Evolutionary conservation across 140 eudicot species (phyloP), one percentile per base, ranked within the genome.

Genomic region (Stevia rebaudiana): DNA sequence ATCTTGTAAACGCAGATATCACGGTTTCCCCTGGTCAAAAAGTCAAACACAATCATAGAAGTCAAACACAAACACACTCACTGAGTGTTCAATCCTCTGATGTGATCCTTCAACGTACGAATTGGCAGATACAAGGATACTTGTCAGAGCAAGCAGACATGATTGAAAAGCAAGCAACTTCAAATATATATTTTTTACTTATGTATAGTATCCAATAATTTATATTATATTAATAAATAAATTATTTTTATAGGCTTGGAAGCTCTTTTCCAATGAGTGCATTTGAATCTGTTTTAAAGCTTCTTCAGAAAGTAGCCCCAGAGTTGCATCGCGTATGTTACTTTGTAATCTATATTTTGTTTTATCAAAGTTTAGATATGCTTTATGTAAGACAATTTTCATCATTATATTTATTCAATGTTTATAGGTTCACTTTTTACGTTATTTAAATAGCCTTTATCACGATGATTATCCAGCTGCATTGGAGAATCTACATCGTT

Each of bases 91-190:
- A 81, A 66, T 46, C 80, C 11, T 39, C 67, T 21, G 80, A 79
- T 47, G 84, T 87, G 39, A 66, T 53, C 67, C 81, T 88, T 74
- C 83, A 85, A 44, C 95, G 86, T 65, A 81, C 96, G 56, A 81
- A 85, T 46, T 85, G 85, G 98, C 98, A 92, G 75, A 81, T 92
- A 65, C 98, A 92, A 67, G 96, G 96, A 61, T 92, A 76, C 79
- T 80, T 88, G 64, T 83, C 87, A 52, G 89, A 88, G 78, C 95
- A 85, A 64, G 95, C 96, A 36, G 85, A 77, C 60, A 79, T 69
- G 66, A 81, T 92, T 73, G 96, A 88, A 69, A 92, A 83, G 96
- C 79, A 67, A 76, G 86, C 48, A 21, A 42, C 25, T 40, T 76
- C 49, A 37, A 39, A 31, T 23, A 21, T 49, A 46, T n/a, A n/a